A percentile compares a stretch with the other conserved stretches of the same genome.
phyloP scores from a whole-genome alignment of 1,139 yeast species.

The Sporopachydermia cereana region DNA sequence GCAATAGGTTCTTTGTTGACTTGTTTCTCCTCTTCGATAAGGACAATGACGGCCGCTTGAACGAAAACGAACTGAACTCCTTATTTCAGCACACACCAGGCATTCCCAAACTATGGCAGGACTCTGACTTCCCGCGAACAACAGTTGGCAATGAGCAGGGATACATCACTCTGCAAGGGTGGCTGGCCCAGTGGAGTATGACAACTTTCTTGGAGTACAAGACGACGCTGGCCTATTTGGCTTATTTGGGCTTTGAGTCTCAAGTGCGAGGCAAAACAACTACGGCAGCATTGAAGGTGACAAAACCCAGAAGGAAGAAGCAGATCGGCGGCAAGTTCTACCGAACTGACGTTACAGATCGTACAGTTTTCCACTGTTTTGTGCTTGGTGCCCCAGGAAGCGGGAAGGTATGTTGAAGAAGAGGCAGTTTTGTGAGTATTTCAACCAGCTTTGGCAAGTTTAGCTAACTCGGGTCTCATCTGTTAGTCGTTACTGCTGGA shows the following conservation, averaged over 20 bases:
- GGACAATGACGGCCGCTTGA: conserved; percentile 92
- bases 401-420: conserved; percentile 35
- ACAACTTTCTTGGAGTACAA: conserved; percentile 79
- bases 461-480: neutral
- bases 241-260: conserved; percentile 74
- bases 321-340: conserved; percentile 44
- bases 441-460: no score
- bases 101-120: conserved; percentile 75
- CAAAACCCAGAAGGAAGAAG: conserved; percentile 61
- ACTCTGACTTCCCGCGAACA: conserved; percentile 72
- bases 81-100: conserved; percentile 89
- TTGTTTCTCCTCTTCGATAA: conserved; percentile 76
- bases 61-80: conserved; percentile 51
- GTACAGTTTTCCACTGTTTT: conserved; percentile 86
- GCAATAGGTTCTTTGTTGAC: conserved; percentile 85
- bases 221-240: conserved; percentile 78
- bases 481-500: conserved; percentile 60
- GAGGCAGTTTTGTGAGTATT: neutral
- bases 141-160: conserved; percentile 88
- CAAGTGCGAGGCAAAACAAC: conserved; percentile 23
- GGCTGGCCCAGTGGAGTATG: conserved; percentile 98
- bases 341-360: conserved; percentile 60
- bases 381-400: conserved; percentile 76
- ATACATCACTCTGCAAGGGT: conserved; percentile 84
- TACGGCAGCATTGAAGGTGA: conserved; percentile 61